Conservation (phyloP, 805 yeast genomes). For the Wickerhamiella musiphila region DNA sequence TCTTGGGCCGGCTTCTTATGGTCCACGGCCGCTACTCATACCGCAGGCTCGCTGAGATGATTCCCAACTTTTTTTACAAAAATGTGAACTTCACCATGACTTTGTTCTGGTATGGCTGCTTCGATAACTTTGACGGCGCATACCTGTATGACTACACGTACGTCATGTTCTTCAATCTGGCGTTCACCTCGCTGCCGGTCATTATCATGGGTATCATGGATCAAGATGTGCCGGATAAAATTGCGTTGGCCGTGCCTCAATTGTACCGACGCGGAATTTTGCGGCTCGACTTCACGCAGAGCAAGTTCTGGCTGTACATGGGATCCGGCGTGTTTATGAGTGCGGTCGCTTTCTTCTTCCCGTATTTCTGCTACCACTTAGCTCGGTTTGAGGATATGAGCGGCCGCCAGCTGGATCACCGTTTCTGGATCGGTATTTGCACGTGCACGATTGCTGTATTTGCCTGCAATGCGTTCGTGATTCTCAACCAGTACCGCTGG, state of each 20-base stretch:
- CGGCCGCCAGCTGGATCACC: constrained; percentile 26
- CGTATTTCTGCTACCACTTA: constrained; percentile 37
- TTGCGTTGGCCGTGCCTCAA: constrained; percentile 54
- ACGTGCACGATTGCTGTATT: constrained; percentile 47
- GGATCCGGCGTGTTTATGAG: constrained; percentile 63
- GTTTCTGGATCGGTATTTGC: constrained; percentile 57
- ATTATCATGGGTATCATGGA: constrained; percentile 57
- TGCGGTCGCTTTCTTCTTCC: constrained; percentile 48
- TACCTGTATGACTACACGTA: constrained; percentile 64
- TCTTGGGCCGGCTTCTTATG: constrained; percentile 41
- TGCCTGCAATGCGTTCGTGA: constrained; percentile 47
- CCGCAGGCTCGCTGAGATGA: constrained; percentile 58
- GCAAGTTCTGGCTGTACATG: constrained; percentile 47
- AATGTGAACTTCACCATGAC: constrained; percentile 60
- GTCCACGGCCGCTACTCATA: constrained; percentile 79
- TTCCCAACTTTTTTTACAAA: constrained; percentile 67
- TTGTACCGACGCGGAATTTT: constrained; percentile 53
- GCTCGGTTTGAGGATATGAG: constrained; percentile 21
- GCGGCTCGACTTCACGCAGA: constrained; percentile 44
- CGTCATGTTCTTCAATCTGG: constrained; percentile 65
- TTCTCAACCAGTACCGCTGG: constrained; percentile 61
- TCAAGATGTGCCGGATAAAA: constrained; percentile 56
- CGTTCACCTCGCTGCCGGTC: constrained; percentile 68
- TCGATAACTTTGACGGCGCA: constrained; percentile 53
- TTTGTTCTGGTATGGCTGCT: constrained; percentile 65